phyloP scores from a whole-genome alignment of 2,329 filamentous ascomycete genomes.

The Stagonosporopsis rhizophila region DNA sequence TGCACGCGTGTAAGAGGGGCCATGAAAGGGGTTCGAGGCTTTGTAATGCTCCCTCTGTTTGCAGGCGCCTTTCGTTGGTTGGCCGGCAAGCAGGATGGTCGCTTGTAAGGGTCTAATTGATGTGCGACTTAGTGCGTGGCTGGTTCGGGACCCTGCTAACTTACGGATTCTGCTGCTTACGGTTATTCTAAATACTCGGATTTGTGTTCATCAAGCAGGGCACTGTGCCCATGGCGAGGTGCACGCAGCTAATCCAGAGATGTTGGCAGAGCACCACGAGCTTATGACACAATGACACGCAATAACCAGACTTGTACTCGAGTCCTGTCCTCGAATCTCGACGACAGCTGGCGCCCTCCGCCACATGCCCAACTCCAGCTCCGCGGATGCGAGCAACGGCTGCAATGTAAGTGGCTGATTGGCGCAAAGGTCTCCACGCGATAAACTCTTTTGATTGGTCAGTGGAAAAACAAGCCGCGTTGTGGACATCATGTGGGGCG shows the following conservation, averaged over 20 bases:
- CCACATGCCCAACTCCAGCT: too few relatives aligned
- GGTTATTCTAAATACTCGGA: not conserved
- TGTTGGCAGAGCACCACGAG: not conserved
- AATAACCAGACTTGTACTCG: too few relatives aligned
- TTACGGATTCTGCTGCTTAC: not conserved
- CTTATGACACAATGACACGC: not conserved
- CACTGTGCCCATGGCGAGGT: not conserved
- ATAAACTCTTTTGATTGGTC: not conserved
- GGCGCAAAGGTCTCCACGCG: not conserved
- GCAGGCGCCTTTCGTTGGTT: too few relatives aligned
- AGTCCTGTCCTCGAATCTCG: too few relatives aligned
- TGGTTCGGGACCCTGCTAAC: not conserved
- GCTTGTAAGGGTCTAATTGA: too few relatives aligned
- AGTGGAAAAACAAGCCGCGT: not conserved
- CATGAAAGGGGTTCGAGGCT: too few relatives aligned
- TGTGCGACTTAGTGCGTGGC: too few relatives aligned
- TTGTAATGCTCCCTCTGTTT: too few relatives aligned
- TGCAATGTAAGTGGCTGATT: not conserved
- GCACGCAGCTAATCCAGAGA: not conserved
- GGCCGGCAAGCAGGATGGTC: too few relatives aligned
- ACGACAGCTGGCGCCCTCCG: too few relatives aligned
- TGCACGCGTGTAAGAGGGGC: not conserved
- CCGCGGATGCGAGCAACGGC: not conserved
- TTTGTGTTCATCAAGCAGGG: not conserved
- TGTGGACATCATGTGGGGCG: not conserved